A percentile compares a stretch with the other conserved stretches of the same genome.
phyloP scores from a whole-genome alignment of 345 rosid genomes.

The Schrenkiella parvula region DNA sequence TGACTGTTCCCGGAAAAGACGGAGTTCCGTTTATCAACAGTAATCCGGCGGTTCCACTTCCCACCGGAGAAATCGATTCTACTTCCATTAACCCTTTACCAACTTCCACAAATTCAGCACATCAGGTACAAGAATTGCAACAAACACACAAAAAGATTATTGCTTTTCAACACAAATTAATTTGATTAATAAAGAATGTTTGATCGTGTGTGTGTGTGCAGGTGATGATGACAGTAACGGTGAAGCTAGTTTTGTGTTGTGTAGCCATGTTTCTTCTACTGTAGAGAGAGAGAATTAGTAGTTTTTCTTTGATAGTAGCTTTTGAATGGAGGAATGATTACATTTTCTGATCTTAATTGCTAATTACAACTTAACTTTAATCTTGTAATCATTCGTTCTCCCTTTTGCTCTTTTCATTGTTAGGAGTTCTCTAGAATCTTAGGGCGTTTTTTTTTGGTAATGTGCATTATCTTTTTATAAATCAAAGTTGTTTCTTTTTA shows the following conservation, averaged over 20 bases:
- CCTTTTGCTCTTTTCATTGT: conserved; percentile 18
- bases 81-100: conserved; percentile 77
- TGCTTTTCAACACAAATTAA: background rate
- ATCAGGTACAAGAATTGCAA: conserved; percentile 19
- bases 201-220: conserved; percentile 16
- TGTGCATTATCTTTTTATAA: conserved; percentile 11
- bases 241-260: conserved; percentile 22
- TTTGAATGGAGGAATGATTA: conserved; percentile 16
- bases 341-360: conserved; percentile 14
- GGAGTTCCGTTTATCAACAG: conserved; percentile 85
- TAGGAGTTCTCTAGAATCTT: conserved; percentile 29
- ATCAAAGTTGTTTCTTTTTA: background rate
- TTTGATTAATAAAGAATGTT: conserved; percentile 1
- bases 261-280: conserved; percentile 25
- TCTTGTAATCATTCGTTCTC: conserved; percentile 24
- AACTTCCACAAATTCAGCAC: conserved; percentile 42
- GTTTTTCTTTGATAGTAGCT: background rate
- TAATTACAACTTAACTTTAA: conserved; percentile 21
- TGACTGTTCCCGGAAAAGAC: conserved; percentile 56
- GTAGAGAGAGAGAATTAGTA: conserved; percentile 5
- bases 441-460: background rate
- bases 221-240: conserved; percentile 24
- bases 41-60: conserved; percentile 94
- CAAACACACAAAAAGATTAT: background rate
- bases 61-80: conserved; percentile 94